Base-by-base conservation (phyloP, 129 eudicot species). In the Sambucus nigra region DNA sequence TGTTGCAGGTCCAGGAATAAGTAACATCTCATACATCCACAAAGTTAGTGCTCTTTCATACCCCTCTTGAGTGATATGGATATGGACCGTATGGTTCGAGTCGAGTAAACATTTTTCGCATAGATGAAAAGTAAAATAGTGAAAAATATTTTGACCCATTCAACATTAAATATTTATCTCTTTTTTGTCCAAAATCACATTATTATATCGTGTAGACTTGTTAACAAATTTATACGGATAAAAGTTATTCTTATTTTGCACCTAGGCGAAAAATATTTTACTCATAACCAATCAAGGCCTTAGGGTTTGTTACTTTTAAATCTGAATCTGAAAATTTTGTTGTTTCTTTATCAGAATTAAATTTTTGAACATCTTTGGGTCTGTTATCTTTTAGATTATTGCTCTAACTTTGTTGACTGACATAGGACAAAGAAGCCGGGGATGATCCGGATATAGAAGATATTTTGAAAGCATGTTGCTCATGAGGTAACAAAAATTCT, bases 1-100 rank as follows among this genome's bases (percentile, higher is more conserved):
- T 29, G 89, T 91, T 61, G 98, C 94, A 24, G 98, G 98, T 64
- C 98, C 98, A 17, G 98, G 98, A 48, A 91, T 85, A 81, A 74
- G 77, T 63, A 91, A 76, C 73, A 76, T 91, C 57, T 71, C 91
- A 40, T 91, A 86, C 72, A 75, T 91, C 70, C 98, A 91, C 82
- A 91, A 53, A 87, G 97, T 88, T 64, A 69, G 66, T 7, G 8
- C 1, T 8, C 12, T 12, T 35, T 35, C 13, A 2, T 2, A 7
- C 9, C 5, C 42, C 42, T 35, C n/a, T n/a, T n/a, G n/a, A n/a
- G n/a, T n/a, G n/a, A n/a, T n/a, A n/a, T n/a, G n/a, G n/a, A n/a
- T n/a, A n/a, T n/a, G n/a, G n/a, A n/a, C n/a, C n/a, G n/a, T n/a
- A n/a, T n/a, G n/a, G n/a, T n/a, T n/a, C n/a, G n/a, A n/a, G n/a